Evolutionary conservation across 306 rosid species (phyloP), one percentile per base, ranked within the genome.

Genomic region (Prunus mume): DNA sequence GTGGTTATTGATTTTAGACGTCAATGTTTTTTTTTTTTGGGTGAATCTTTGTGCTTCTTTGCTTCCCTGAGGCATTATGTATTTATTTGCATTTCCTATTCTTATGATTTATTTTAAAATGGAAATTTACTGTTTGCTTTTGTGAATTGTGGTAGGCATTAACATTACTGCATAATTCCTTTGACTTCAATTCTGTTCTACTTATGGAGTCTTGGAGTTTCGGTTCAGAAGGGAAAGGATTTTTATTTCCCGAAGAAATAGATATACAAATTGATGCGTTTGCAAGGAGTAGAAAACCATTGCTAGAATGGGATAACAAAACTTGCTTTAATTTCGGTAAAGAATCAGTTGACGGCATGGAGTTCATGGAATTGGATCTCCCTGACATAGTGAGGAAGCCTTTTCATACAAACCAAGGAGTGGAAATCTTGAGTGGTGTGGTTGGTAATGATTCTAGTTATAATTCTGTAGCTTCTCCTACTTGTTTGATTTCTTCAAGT

Each of bases 121-220:
- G 15, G 47, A 63, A 41, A 45, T 2, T 69, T n/a, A 25, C 69
- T 38, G 57, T 69, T 83, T 49, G 57, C 65, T 67, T 62, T 69
- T 45, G 68, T 24, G 64, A 54, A 50, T 81, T 84, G 34, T 82
- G 78, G 71, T 78, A 85, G 91, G 90, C 58, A 27, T 56, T 47
- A 64, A 78, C 43, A 34, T 76, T 57, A 13, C 64, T 79, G 70
- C 41, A 43, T 32, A 79, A 27, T 50, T 67, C 77, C 75, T 68
- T 74, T 51, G 51, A 22, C 84, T 68, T 69, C 34, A 52, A 58
- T 76, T 89, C 71, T 56, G 38, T 69, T 78, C 69, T 62, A 38
- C 38, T 74, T 50, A 92, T 92, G 97, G 96, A 90, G 84, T 81
- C 96, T 74, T 92, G 97, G 97, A 81, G 84, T 81, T 82, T 79